Evolutionary conservation across 768 basidiomycete species (phyloP), one percentile per base, ranked within the genome.

Genomic region (Naganishia friedmannii): DNA sequence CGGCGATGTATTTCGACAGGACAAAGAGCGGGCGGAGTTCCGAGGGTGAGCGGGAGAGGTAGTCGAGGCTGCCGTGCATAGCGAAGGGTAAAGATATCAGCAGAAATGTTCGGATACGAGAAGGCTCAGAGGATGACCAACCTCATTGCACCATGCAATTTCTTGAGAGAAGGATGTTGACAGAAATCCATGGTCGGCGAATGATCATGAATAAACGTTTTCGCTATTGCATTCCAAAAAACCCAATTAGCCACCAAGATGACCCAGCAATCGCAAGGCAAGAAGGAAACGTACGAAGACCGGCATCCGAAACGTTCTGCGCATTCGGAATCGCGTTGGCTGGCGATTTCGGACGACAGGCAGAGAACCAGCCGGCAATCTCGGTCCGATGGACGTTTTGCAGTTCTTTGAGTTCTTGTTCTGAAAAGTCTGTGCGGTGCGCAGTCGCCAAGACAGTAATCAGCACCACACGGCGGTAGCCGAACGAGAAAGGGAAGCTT

Each of bases 111-210:
- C n/a, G n/a, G 34, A 37, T 12, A 12, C 34, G 34, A 37, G 34
- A 37, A 4, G 34, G 4, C 34, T 37, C n/a, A 7, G 23, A n/a
- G 15, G 13, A 12, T 21, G 51, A 70, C 77, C 67, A 31, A 74
- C 71, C 68, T 63, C 77, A 80, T 75, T 19, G 79, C 78, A n/a
- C 79, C 79, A 65, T 80, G 79, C 28, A 80, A 58, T 13, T 77
- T 69, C 67, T 80, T 80, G 23, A 77, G 67, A 45, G 76, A 72
- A 48, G 79, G 79, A 54, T 74, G 76, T 53, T 80, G 75, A 67
- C 79, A 80, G 68, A 79, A 80, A 65, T 79, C 75, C 76, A 78
- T 78, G 0, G 79, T 79, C 9, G 77, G 74, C 5, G 74, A 45
- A 60, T 79, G 79, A 58, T 80, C 71, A 53, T 72, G 63, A 37